phyloP scores from a whole-genome alignment of 371 early-diverging fungal species.

The Mortierella sp. region DNA sequence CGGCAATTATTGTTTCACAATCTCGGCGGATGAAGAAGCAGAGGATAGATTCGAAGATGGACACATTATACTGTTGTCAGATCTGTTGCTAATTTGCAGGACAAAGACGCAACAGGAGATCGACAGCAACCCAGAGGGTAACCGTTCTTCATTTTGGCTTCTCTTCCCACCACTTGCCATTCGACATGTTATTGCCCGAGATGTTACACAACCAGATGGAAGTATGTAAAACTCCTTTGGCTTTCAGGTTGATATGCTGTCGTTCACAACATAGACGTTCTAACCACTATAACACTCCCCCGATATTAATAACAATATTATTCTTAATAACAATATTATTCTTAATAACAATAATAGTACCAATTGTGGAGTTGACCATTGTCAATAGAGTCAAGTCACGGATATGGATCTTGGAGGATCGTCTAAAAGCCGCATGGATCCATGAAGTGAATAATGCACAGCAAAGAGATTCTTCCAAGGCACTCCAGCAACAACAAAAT shows the following conservation, averaged over 20 bases:
- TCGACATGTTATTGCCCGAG: conserved; percentile 46
- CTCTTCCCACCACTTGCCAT: conserved; percentile 54
- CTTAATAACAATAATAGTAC: conserved; percentile 12
- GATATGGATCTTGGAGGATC: conserved; percentile 35
- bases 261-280: neutral
- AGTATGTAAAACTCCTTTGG: conserved; percentile 10
- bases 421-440: conserved; percentile 40
- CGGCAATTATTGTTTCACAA: conserved; percentile 24
- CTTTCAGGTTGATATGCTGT: neutral
- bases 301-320: neutral
- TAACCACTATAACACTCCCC: neutral
- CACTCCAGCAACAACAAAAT: conserved; percentile 8
- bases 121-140: conserved; percentile 38
- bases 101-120: conserved; percentile 46
- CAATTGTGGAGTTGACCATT: conserved; percentile 42
- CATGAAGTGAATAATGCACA: conserved; percentile 39
- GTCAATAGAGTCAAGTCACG: conserved; percentile 50
- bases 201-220: conserved; percentile 26
- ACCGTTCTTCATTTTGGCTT: conserved; percentile 39
- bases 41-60: conserved; percentile 51
- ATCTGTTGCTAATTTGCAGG: conserved; percentile 46
- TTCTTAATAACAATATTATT: neutral
- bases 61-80: conserved; percentile 46
- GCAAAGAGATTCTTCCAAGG: conserved; percentile 33
- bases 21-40: conserved; percentile 32